These are phyloP conservation scores for Sechiopsis laciniata DNA, from an alignment of 306 rosid genomes.

Conservation along the genomic window DNA sequence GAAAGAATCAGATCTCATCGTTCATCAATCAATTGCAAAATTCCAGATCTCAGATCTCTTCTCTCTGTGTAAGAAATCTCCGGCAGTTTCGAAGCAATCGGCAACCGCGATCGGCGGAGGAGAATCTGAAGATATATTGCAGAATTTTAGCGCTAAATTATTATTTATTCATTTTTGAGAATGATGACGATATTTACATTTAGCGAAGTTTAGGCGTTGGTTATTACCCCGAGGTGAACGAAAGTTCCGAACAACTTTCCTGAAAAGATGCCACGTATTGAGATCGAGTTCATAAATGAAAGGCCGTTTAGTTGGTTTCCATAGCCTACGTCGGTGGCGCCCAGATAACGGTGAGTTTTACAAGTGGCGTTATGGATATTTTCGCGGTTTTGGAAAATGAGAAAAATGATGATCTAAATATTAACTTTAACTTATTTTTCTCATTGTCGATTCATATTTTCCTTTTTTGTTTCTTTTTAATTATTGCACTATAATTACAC, in stretches of 20 bases:
- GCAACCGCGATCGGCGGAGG: conserved; percentile 2
- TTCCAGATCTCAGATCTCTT: conserved; percentile 21
- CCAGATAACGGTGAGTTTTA: too few relatives aligned
- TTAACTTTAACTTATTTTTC: background rate
- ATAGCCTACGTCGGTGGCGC: background rate
- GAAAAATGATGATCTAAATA: background rate
- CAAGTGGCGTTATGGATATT: background rate
- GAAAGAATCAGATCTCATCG: conserved; percentile 28
- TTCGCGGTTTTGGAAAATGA: background rate
- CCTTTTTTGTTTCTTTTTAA: background rate
- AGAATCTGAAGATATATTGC: background rate
- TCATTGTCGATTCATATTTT: background rate
- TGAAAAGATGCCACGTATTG: background rate
- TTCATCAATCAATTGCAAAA: conserved; percentile 14
- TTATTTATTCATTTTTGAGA: background rate
- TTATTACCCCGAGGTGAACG: background rate
- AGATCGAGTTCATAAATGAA: background rate
- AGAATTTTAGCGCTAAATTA: background rate
- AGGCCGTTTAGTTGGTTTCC: background rate
- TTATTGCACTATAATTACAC: background rate
- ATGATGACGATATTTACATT: background rate
- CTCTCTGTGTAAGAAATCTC: background rate
- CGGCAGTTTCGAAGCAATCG: conserved; percentile 10
- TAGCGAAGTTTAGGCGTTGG: background rate
- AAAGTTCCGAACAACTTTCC: background rate